Evolutionary conservation across 1,139 yeast genomes (phyloP).

Genomic region (Oligophagozyma castellii): DNA sequence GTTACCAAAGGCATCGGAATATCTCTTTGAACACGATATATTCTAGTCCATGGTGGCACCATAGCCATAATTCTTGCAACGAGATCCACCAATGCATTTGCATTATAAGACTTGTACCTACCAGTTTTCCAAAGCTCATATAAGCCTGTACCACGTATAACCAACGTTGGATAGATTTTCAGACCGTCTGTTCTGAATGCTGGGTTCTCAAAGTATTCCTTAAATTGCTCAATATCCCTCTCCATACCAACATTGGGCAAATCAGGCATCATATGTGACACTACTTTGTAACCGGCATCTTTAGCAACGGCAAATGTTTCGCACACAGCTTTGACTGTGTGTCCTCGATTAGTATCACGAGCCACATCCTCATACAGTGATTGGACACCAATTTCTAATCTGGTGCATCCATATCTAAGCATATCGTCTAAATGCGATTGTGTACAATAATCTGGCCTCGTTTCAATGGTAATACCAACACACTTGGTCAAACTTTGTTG

Average conservation of each 20-base stretch:
- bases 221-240: conserved; percentile 88
- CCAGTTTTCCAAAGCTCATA: conserved; percentile 98
- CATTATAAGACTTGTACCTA: conserved; percentile 83
- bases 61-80: conserved; percentile 91
- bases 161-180: conserved; percentile 89
- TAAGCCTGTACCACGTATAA: conserved; percentile 92
- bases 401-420: conserved; percentile 92
- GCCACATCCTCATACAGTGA: conserved; percentile 97
- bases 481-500: conserved; percentile 94
- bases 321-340: conserved; percentile 90
- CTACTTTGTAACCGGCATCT: conserved; percentile 96
- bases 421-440: conserved; percentile 90
- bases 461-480: conserved; percentile 96
- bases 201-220: conserved; percentile 94
- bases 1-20: conserved; percentile 98
- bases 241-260: conserved; percentile 98
- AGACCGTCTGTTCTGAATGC: conserved; percentile 95
- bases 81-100: conserved; percentile 83
- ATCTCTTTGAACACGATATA: conserved; percentile 95
- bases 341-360: conserved; percentile 96
- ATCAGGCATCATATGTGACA: conserved; percentile 99
- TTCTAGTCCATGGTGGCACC: conserved; percentile 99
- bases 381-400: conserved; percentile 95
- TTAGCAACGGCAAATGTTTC: conserved; percentile 92
- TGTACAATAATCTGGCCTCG: conserved; percentile 97